phyloP scores from a whole-genome alignment of 805 yeast species.

The Wickerhamiella brachini region DNA sequence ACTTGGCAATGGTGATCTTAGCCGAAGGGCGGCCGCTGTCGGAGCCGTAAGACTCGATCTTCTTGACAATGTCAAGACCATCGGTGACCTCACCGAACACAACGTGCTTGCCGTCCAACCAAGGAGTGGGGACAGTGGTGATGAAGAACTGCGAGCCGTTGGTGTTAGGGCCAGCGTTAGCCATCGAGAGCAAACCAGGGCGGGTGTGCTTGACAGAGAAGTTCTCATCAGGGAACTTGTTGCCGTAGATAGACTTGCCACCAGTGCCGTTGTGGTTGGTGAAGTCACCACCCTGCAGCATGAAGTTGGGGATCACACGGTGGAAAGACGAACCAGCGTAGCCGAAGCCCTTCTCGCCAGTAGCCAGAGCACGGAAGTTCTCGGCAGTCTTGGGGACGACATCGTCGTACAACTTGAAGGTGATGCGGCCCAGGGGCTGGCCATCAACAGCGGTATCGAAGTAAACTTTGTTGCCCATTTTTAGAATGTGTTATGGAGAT shows the following conservation, averaged over 20 bases:
- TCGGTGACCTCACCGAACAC: slow-evolving; percentile 87
- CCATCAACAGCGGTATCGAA: slow-evolving; percentile 76
- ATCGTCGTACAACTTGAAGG: slow-evolving; percentile 79
- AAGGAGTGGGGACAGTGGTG: slow-evolving; percentile 75
- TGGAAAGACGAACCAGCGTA: slow-evolving; percentile 82
- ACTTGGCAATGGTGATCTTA: slow-evolving; percentile 47
- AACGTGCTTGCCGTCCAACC: slow-evolving; percentile 91
- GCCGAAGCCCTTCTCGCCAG: slow-evolving; percentile 92
- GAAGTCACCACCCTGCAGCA: slow-evolving; percentile 94
- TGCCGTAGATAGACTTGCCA: slow-evolving; percentile 75
- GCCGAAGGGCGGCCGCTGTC: slow-evolving; percentile 52
- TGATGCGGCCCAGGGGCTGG: slow-evolving; percentile 65
- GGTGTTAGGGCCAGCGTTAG: slow-evolving; percentile 96
- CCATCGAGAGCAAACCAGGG: slow-evolving; percentile 85
- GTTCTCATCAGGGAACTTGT: slow-evolving; percentile 68
- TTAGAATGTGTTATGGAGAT: slow-evolving; percentile 9
- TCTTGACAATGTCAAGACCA: slow-evolving; percentile 76
- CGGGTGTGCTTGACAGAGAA: slow-evolving; percentile 53
- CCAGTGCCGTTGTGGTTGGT: slow-evolving; percentile 83
- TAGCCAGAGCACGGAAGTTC: slow-evolving; percentile 87
- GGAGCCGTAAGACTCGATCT: slow-evolving; percentile 66
- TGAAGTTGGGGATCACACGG: slow-evolving; percentile 92
- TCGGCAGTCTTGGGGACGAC: slow-evolving; percentile 92
- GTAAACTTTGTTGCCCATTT: slow-evolving; percentile 39
- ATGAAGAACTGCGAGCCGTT: slow-evolving; percentile 96